Conservation (phyloP, 164 flowering plant genomes). For the Vitis vinifera region DNA sequence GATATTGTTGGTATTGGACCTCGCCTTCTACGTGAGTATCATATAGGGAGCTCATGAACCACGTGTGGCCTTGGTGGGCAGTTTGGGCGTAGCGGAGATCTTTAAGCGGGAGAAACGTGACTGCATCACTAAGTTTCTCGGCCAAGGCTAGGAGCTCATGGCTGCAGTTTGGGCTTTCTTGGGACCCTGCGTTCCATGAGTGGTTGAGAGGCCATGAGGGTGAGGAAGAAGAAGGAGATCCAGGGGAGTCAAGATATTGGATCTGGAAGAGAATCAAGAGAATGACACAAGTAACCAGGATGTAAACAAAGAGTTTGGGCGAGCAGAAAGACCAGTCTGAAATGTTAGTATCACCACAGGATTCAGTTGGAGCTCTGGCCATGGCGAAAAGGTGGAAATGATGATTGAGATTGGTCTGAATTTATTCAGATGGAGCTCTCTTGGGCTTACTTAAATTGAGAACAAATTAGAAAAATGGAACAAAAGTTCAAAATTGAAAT, state of each 20-base stretch:
- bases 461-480: too few relatives aligned
- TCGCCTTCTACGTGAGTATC: conserved; percentile 60
- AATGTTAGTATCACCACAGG: too few relatives aligned
- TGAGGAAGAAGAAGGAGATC: conserved; percentile 3
- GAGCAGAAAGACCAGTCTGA: conserved; percentile 4
- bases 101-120: conserved; percentile 81
- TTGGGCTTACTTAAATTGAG: too few relatives aligned
- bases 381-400: too few relatives aligned
- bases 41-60: conserved; percentile 87
- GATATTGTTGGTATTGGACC: conserved; percentile 66
- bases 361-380: too few relatives aligned
- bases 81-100: conserved; percentile 54
- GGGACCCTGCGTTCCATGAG: conserved; percentile 20
- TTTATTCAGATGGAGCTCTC: too few relatives aligned
- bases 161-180: conserved; percentile 17
- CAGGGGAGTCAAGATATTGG: conserved; percentile 26
- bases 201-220: conserved; percentile 22
- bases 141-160: conserved; percentile 22
- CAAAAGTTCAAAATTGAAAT: too few relatives aligned
- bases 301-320: conserved; percentile 23
- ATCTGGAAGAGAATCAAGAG: conserved; percentile 42
- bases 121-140: conserved; percentile 43
- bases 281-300: conserved; percentile 19
- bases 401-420: too few relatives aligned
- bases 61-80: conserved; percentile 68